Base-by-base conservation (phyloP, 1,284 basidiomycete species). In the Ceratobasidium sp. region DNA sequence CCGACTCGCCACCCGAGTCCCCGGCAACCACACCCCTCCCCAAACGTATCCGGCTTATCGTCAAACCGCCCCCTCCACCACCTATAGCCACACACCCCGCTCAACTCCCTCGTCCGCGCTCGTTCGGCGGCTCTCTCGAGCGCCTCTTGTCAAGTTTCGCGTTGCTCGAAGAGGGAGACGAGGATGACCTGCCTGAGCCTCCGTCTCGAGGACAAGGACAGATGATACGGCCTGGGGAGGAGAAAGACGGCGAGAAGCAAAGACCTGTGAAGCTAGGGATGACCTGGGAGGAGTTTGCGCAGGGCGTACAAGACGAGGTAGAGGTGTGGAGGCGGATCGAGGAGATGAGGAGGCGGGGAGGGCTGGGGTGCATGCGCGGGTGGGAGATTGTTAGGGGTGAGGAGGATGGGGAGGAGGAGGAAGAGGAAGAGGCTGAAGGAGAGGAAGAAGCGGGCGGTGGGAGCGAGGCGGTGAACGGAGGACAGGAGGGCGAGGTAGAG, bases 351-450 rank as follows among this genome's bases (percentile, higher is more conserved):
- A 66, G 41, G 16, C 34, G 53, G 14, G 43, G 76, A 24, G 43
- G 68, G 34, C 31, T 64, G 22, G 83, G 90, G 8, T 85, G 89
- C 7, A 82, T 81, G 0, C 86, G 90, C 79, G 86, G 95, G 56
- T 90, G 93, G 1, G 84, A 84, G 62, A 90, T 90, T 80, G 83
- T 98, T 19, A 85, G 89, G 74, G 85, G 82, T n/a, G 90, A 97
- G 81, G 98, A 94, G 90, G 93, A 94, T 75, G 85, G 84, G 46
- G 84, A 89, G 48, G 87, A 86, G 48, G 86, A 86, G 31, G 83
- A 81, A 64, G 85, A 85, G 49, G 85, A 86, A 64, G 80, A 81
- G 39, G 77, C 82, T 19, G 76, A 88, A 82, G 83, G 83, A 37
- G 82, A 81, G 74, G 91, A 90, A 75, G 91, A 92, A 63, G 88